Base-by-base conservation (phyloP, 2,329 filamentous ascomycete species). In the Chrysoporthe puriensis region DNA sequence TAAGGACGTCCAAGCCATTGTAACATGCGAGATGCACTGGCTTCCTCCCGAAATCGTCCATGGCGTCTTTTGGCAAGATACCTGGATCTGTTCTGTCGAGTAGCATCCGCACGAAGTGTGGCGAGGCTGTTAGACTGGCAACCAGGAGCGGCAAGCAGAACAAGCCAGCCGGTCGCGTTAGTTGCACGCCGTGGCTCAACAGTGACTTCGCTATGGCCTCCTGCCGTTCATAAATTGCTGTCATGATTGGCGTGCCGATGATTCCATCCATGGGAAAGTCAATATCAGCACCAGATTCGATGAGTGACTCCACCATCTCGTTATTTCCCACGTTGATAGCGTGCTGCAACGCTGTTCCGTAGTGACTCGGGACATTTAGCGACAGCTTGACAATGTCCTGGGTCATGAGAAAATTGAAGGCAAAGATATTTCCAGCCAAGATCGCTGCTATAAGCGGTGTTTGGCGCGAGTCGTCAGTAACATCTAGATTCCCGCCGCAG, bases 11-110 rank as follows among this genome's bases (percentile, higher is more conserved):
- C 6, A 26, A 1, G 34, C 36, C 14, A 21, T 63, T 52, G 48
- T 54, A 54, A 14, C 62, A 64, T 32, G 62, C 42, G 5, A 64
- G 40, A 34, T 64, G 62, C 2, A 18, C 52, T 5, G 52, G 52
- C 13, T 43, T 57, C 16, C 62, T 57, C 5, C 16, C 16, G 4
- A 58, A n/a, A 6, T 1, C 6, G 34, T 54, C 61, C 4, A 18
- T 6, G 32, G 26, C 26, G 26, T 26, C 61, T 34, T 52, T 21
- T 40, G 1, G 8, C 16, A 32, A 52, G 9, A 52, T 32, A 16
- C 34, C 21, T 5, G 7, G 9, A 3, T 11, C n/a, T 7, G 6
- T 18, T 32, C 4, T n/a, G 14, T 26, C 5, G 9, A 54, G 48
- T 4, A 63, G 21, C 8, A 43, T 13, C 14, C n/a, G 11, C 3